Conservation (phyloP, 2,329 filamentous ascomycete species). For the Xylaria arbuscula region DNA sequence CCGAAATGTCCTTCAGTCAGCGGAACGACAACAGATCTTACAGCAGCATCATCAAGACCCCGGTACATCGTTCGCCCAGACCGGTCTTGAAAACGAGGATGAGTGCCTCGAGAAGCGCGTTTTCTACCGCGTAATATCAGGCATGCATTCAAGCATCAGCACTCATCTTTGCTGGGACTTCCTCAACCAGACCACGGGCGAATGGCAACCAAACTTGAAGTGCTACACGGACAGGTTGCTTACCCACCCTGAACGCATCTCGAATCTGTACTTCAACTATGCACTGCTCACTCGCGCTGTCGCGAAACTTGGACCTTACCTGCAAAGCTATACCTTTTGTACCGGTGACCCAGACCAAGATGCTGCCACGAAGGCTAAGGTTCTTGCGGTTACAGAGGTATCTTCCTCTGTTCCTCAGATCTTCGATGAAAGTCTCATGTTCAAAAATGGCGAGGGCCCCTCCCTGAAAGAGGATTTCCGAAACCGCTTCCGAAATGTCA, state of each 20-base stretch:
- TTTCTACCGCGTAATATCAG: conserved; percentile 93
- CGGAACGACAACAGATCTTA: conserved; percentile 69
- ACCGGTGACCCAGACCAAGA: conserved; percentile 86
- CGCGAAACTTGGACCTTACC: conserved; percentile 85
- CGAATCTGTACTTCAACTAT: conserved; percentile 99
- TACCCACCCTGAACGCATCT: conserved; percentile 86
- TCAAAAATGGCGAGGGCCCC: conserved; percentile 79
- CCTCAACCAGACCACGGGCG: conserved; percentile 91
- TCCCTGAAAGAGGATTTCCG: conserved; percentile 96
- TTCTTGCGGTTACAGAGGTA: conserved; percentile 77
- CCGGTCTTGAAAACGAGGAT: conserved; percentile 81
- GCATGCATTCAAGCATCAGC: conserved; percentile 98
- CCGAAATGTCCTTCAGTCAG: conserved; percentile 68
- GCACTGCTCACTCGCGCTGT: conserved; percentile 92
- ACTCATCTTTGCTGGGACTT: conserved; percentile 97
- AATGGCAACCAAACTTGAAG: conserved; percentile 89
- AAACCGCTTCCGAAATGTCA: conserved; percentile 96
- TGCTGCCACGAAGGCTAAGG: conserved; percentile 79
- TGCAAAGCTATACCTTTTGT: conserved; percentile 90
- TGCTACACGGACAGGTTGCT: conserved; percentile 93
- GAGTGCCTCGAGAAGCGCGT: conserved; percentile 99
- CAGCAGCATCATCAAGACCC: conserved; percentile 67
- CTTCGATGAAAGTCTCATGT: conserved; percentile 96
- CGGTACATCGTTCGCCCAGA: conserved; percentile 69
- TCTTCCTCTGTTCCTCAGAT: conserved; percentile 80